Evolutionary conservation across 768 basidiomycete genomes (phyloP).

Genomic region (Lanmaoa rubissima): DNA sequence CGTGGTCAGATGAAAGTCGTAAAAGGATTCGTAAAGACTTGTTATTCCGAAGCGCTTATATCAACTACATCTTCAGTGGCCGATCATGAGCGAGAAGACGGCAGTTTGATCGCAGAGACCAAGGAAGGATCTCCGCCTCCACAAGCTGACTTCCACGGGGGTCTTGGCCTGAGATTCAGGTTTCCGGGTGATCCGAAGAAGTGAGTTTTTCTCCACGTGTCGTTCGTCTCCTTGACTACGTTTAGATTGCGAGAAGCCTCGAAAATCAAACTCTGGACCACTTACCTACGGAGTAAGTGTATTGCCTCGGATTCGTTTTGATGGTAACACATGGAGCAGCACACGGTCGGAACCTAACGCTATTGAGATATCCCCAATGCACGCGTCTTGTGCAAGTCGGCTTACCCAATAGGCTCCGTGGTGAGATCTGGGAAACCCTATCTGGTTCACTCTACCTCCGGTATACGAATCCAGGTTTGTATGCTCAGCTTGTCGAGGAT

Average conservation of each 20-base stretch:
- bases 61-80: constrained; percentile 52
- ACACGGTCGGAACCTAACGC: constrained; percentile 92
- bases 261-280: constrained; percentile 94
- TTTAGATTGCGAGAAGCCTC: constrained; percentile 81
- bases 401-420: constrained; percentile 88
- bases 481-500: constrained; percentile 69
- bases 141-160: constrained; percentile 67
- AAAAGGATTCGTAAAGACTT: constrained; percentile 86
- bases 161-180: constrained; percentile 78
- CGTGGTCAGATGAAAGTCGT: constrained; percentile 91
- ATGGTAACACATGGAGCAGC: constrained; percentile 41
- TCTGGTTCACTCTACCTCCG: constrained; percentile 93
- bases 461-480: constrained; percentile 81
- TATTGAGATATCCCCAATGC: constrained; percentile 93
- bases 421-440: constrained; percentile 97
- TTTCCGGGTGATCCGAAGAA: constrained; percentile 93
- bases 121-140: constrained; percentile 45
- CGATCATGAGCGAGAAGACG: constrained; percentile 69
- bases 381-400: constrained; percentile 98
- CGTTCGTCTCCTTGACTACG: constrained; percentile 10
- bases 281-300: constrained; percentile 71
- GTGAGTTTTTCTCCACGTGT: constrained; percentile 41
- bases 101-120: constrained; percentile 54
- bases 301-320: not conserved
- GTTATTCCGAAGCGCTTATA: constrained; percentile 91